Percentiles rank a stretch among this genome's conserved stretches.
phyloP scores from a whole-genome alignment of 495 filamentous ascomycete genomes.

The Acidiella bohemica region DNA sequence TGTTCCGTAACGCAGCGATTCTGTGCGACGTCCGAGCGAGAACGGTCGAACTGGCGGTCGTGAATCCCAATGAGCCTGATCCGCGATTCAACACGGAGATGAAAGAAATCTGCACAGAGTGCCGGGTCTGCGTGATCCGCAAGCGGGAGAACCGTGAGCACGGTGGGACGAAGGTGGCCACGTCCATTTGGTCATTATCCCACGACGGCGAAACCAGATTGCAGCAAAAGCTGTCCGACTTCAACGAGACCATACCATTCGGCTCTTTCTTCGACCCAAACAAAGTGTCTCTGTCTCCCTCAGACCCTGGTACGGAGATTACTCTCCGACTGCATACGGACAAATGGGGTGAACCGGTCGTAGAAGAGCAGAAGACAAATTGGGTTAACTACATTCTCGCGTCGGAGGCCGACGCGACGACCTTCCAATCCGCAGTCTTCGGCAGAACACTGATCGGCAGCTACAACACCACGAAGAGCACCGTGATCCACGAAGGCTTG shows the following conservation, averaged over 20 bases:
- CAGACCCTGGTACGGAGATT: slow-evolving; percentile 7
- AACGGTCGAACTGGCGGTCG: slow-evolving; percentile 26
- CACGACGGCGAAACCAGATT: slow-evolving; percentile 27
- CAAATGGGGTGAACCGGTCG: slow-evolving; percentile 7
- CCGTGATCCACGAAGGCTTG: slow-evolving; percentile 28
- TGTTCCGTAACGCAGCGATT: slow-evolving; percentile 29
- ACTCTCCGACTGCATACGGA: slow-evolving; percentile 24
- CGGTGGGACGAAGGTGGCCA: slow-evolving; percentile 21
- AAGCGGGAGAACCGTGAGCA: slow-evolving; percentile 21
- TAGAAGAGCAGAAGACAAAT: slow-evolving; percentile 21
- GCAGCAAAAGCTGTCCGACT: slow-evolving; percentile 28
- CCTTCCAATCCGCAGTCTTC: slow-evolving; percentile 30
- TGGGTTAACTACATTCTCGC: slow-evolving; percentile 32
- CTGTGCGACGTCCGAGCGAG: slow-evolving; percentile 27
- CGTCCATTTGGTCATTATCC: slow-evolving; percentile 29
- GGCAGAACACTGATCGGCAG: slow-evolving; percentile 27
- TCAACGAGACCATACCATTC: slow-evolving; percentile 27
- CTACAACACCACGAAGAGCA: slow-evolving; percentile 27
- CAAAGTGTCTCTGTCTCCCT: slow-evolving; percentile 26
- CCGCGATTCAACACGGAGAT: slow-evolving; percentile 23
- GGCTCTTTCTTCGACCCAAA: slow-evolving; percentile 27
- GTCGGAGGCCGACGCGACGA: slow-evolving; percentile 16
- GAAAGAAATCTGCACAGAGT: slow-evolving; percentile 18
- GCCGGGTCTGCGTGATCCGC: slow-evolving; percentile 25
- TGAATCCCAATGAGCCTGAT: slow-evolving; percentile 20